These are phyloP conservation scores for Colletotrichum magnum DNA, from an alignment of 2,329 filamentous ascomycete genomes.

Conservation along the genomic window DNA sequence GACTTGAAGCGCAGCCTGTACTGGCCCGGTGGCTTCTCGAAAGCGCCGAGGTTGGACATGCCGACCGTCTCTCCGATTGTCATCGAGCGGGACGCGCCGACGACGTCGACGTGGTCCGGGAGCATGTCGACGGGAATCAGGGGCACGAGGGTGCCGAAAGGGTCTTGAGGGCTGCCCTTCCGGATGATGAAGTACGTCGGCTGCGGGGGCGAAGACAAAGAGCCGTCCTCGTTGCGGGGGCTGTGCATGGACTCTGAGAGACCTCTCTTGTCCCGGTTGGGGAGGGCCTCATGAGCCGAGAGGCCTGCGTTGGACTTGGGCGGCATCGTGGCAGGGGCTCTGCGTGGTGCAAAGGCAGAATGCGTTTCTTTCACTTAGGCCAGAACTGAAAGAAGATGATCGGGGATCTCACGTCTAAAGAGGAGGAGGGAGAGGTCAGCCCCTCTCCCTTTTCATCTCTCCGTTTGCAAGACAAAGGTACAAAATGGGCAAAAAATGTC, in stretches of 20 bases:
- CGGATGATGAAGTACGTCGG: conserved; percentile 59
- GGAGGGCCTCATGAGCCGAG: background rate
- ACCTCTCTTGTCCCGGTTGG: conserved; percentile 18
- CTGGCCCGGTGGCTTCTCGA: conserved; percentile 41
- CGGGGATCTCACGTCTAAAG: background rate
- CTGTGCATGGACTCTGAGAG: conserved; percentile 38
- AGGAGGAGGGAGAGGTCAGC: background rate
- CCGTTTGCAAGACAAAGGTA: conserved; percentile 6
- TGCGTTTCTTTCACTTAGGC: too few species aligned
- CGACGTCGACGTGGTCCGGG: conserved; percentile 59
- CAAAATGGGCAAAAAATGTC: background rate
- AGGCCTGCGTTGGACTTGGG: background rate
- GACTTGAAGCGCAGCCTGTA: conserved; percentile 16
- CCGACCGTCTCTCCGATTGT: conserved; percentile 53
- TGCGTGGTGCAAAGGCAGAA: background rate
- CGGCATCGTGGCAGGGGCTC: background rate
- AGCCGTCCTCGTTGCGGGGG: conserved; percentile 7
- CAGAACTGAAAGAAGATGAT: background rate
- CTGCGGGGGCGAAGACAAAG: conserved; percentile 23
- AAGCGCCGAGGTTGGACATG: conserved; percentile 56
- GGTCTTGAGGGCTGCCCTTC: conserved; percentile 28
- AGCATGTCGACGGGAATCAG: conserved; percentile 69
- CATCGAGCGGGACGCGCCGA: conserved; percentile 60
- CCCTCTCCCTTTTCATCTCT: conserved; percentile 7
- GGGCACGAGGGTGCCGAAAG: conserved; percentile 60